Conservation (phyloP, 805 yeast species). For the Candida stauntonica region DNA sequence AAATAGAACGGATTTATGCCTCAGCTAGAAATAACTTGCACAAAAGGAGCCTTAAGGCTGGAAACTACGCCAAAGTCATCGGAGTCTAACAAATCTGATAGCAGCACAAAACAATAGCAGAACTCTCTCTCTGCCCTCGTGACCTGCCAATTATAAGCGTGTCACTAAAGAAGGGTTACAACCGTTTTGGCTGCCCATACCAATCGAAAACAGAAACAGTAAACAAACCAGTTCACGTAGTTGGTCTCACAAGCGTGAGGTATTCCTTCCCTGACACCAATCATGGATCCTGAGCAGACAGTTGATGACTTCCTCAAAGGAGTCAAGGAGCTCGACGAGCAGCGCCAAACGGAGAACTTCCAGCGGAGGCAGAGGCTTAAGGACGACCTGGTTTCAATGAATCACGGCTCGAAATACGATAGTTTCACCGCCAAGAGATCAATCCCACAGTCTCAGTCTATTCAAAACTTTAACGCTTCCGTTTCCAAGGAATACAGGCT, state of each 20-base stretch:
- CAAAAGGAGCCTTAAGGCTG: too few species aligned
- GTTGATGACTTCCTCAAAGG: slow-evolving; percentile 16
- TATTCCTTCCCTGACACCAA: background rate
- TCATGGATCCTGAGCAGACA: slow-evolving; percentile 7
- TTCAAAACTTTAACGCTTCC: slow-evolving; percentile 18
- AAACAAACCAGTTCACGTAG: background rate
- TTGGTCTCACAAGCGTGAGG: background rate
- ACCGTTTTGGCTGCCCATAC: slow-evolving; percentile 1
- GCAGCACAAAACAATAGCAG: too few species aligned
- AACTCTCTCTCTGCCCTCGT: too few species aligned
- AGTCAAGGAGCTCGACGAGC: slow-evolving; percentile 15
- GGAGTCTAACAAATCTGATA: too few species aligned
- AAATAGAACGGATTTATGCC: too few species aligned
- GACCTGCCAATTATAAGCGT: too few species aligned
- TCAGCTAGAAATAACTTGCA: too few species aligned
- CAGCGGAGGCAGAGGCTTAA: slow-evolving; percentile 5
- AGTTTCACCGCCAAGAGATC: background rate
- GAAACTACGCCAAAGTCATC: too few species aligned
- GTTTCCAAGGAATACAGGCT: slow-evolving; percentile 44
- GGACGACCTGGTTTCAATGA: slow-evolving; percentile 1
- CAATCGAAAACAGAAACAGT: slow-evolving; percentile 1
- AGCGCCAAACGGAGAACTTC: slow-evolving; percentile 6
- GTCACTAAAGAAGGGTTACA: too few species aligned
- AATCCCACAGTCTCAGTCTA: slow-evolving; percentile 17
- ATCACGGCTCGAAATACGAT: background rate